Evolutionary conservation across 495 filamentous ascomycete species (phyloP), one percentile per base, ranked within the genome.

Genomic region (Daldinia bambusicola): DNA sequence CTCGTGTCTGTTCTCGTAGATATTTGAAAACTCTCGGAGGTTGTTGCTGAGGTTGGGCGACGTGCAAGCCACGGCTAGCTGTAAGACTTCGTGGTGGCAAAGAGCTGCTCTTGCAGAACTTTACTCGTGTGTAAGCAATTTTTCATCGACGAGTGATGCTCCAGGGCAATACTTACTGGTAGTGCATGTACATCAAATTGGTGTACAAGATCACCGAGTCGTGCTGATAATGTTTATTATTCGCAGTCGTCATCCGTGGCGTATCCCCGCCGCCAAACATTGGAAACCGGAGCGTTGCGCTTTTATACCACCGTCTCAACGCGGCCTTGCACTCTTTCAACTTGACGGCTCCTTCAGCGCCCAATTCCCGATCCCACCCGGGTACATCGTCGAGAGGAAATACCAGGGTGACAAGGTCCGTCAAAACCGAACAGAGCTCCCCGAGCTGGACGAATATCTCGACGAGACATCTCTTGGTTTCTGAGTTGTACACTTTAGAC

Each of bases 151-250:
- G 7, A 7, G 16, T 37, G 2, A 30, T 4, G 3, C 8, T 31
- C 2, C 31, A 41, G 45, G 36, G 13, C 2, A 6, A n/a, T 2
- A 50, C 81, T 70, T 76, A 86, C 84, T 83, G 78, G 61, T 84
- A 86, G 50, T 83, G 84, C 82, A 85, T 86, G 51, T 81, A 83
- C 55, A 84, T 84, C 51, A 84, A 64, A 36, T 82, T 82, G 6
- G 77, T 80, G 56, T 84, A 80, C 14, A 80, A 43, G 12, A 76
- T 74, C 20, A 82, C 76, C 6, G 80, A 78, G 34, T 84, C 79
- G 55, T 74, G 75, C 31, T 76, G 70, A 40, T 57, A 65, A 36
- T 71, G 70, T 13, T 76, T 68, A 31, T 52, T 56, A 34, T 69
- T 64, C 30, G 63, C 52, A 40, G 68, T 66, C 31, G 50, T 51